Conservation (phyloP, 225 moss, liverwort and hornwort genomes). For the Bryoerythrophyllum caledonicum region DNA sequence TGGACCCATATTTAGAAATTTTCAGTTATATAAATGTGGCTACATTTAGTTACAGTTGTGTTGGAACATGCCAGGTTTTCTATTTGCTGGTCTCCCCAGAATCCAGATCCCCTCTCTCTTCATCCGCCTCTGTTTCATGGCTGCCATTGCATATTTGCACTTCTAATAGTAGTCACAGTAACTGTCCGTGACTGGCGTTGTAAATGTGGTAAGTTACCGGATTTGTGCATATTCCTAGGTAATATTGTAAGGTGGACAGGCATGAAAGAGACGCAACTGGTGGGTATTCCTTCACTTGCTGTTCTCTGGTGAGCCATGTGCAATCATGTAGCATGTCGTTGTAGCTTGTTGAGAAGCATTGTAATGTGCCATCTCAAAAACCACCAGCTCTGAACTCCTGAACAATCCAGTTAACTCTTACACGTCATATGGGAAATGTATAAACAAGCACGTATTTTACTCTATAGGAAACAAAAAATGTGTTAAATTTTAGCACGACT, state of each 20-base stretch:
- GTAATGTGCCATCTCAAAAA: background rate
- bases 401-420: background rate
- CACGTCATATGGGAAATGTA: no score
- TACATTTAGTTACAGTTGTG: background rate
- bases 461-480: no score
- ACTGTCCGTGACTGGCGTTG: background rate
- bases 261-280: background rate
- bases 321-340: background rate
- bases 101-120: no score
- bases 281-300: background rate
- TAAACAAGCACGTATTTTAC: no score
- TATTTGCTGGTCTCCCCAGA: constrained; percentile 15
- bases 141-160: constrained; percentile 10
- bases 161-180: background rate
- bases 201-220: background rate
- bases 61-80: constrained; percentile 17
- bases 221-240: background rate
- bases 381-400: background rate
- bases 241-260: background rate
- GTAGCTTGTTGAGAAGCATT: background rate
- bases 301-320: constrained; percentile 9
- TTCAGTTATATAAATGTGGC: constrained; percentile 25
- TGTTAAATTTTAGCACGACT: no score
- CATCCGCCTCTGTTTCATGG: background rate
- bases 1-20: background rate